Evolutionary conservation across 352 stramenopile species (phyloP).

Genomic region (Phytophthora sojae): DNA sequence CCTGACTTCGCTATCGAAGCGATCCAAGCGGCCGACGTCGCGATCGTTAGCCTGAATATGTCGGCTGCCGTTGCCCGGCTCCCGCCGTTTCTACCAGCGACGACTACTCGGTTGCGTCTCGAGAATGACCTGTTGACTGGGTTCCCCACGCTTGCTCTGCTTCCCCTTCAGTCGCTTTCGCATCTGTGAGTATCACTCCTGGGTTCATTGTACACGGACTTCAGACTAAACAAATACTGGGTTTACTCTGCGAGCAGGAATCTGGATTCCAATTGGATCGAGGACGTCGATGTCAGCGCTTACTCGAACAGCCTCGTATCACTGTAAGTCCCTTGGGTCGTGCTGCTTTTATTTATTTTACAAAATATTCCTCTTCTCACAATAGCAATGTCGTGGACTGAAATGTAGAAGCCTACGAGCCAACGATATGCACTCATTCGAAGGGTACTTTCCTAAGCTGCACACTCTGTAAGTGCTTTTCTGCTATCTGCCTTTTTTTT

Average conservation of each 20-base stretch:
- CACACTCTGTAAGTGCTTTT: slow-evolving; percentile 8
- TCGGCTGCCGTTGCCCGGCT: slow-evolving; percentile 2
- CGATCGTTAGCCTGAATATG: slow-evolving; percentile 11
- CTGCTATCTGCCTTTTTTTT: neutral
- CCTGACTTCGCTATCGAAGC: neutral
- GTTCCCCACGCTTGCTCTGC: slow-evolving; percentile 7
- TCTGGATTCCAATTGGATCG: slow-evolving; percentile 17
- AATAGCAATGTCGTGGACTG: neutral
- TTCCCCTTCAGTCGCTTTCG: slow-evolving; percentile 3
- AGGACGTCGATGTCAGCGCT: neutral
- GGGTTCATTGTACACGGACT: neutral
- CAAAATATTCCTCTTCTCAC: neutral
- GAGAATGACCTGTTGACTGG: slow-evolving; percentile 5
- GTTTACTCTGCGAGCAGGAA: slow-evolving; percentile 15
- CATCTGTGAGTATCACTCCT: slow-evolving; percentile 4
- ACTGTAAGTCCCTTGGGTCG: neutral
- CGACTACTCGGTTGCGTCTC: slow-evolving; percentile 1
- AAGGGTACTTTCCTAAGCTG: slow-evolving; percentile 19
- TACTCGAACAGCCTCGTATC: slow-evolving; percentile 14
- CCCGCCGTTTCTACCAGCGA: neutral
- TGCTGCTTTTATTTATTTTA: no score
- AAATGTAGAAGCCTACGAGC: slow-evolving; percentile 11
- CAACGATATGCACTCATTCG: slow-evolving; percentile 16
- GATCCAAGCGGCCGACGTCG: neutral
- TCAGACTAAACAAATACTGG: no score